Percentiles rank a stretch among this genome's conserved stretches.
Conservation (phyloP, 108 stramenopile species). For the Cyclotella sp. region DNA sequence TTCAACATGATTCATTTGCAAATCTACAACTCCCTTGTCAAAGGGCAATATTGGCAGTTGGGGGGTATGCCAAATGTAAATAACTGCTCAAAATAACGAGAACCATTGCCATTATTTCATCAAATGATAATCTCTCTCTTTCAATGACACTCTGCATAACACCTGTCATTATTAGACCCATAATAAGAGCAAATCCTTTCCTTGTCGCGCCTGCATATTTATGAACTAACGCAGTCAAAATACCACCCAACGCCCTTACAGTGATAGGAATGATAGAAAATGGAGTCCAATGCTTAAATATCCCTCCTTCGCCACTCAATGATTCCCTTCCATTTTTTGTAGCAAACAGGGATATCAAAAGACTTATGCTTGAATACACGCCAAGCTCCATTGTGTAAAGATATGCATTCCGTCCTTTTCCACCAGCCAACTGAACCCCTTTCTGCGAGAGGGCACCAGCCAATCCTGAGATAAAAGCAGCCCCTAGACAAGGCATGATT, state of each 20-base stretch:
- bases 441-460: conserved; percentile 90
- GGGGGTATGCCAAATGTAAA: conserved; percentile 59
- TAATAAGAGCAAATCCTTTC: conserved; percentile 77
- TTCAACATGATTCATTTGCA: conserved; percentile 11
- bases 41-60: neutral
- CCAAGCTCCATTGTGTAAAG: conserved; percentile 84
- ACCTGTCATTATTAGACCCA: conserved; percentile 63
- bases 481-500: conserved; percentile 71
- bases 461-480: conserved; percentile 82
- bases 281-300: conserved; percentile 52
- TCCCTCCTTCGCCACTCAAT: conserved; percentile 49
- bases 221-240: conserved; percentile 81
- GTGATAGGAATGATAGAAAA: conserved; percentile 57
- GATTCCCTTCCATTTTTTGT: conserved; percentile 49
- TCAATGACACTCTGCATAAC: conserved; percentile 61
- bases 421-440: conserved; percentile 70
- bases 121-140: conserved; percentile 50
- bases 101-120: conserved; percentile 60
- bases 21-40: neutral
- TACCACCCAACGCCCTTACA: conserved; percentile 76
- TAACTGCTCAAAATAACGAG: conserved; percentile 65
- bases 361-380: conserved; percentile 53
- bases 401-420: conserved; percentile 72
- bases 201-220: conserved; percentile 78
- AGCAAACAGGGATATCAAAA: conserved; percentile 54